These are phyloP conservation scores for Ogataea ramenticola DNA, from an alignment of 805 yeast species.

Conservation along the genomic window DNA sequence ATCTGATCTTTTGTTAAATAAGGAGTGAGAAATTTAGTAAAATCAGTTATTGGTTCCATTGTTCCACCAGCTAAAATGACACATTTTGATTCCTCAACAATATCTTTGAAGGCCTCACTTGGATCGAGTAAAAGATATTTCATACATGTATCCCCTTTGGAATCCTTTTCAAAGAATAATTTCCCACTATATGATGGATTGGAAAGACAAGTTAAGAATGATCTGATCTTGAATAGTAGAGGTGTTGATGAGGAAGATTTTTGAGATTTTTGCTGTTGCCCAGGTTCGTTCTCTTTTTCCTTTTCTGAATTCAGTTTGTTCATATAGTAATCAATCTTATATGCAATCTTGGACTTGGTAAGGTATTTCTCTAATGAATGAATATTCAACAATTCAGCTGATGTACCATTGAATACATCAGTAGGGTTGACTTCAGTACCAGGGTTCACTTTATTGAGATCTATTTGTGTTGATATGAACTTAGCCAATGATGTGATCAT, in stretches of 20 bases:
- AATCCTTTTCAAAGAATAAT: conserved; percentile 49
- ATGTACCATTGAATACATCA: conserved; percentile 49
- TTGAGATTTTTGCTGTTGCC: conserved; percentile 3
- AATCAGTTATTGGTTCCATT: conserved; percentile 83
- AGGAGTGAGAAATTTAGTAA: conserved; percentile 59
- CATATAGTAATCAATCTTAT: conserved; percentile 71
- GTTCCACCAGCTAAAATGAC: conserved; percentile 91
- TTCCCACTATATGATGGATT: conserved; percentile 79
- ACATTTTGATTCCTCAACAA: conserved; percentile 59
- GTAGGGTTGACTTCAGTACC: conserved; percentile 48
- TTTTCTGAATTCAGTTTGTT: conserved; percentile 16
- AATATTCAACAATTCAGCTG: conserved; percentile 67
- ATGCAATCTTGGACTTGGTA: conserved; percentile 66
- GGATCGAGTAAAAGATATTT: conserved; percentile 79
- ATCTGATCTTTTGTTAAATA: conserved; percentile 35
- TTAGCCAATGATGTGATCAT: conserved; percentile 43
- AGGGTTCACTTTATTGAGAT: conserved; percentile 26
- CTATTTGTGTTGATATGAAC: conserved; percentile 33
- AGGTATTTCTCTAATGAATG: conserved; percentile 61
- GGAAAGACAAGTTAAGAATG: conserved; percentile 56
- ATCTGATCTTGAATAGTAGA: conserved; percentile 54
- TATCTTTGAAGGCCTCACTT: conserved; percentile 55
- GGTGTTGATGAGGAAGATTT: conserved; percentile 34
- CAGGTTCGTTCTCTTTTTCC: conserved; percentile 5
- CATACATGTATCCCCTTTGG: conserved; percentile 29